Evolutionary conservation across 2,329 filamentous ascomycete genomes (phyloP), one percentile per base, ranked within the genome.

Genomic region (Boeremia exigua): DNA sequence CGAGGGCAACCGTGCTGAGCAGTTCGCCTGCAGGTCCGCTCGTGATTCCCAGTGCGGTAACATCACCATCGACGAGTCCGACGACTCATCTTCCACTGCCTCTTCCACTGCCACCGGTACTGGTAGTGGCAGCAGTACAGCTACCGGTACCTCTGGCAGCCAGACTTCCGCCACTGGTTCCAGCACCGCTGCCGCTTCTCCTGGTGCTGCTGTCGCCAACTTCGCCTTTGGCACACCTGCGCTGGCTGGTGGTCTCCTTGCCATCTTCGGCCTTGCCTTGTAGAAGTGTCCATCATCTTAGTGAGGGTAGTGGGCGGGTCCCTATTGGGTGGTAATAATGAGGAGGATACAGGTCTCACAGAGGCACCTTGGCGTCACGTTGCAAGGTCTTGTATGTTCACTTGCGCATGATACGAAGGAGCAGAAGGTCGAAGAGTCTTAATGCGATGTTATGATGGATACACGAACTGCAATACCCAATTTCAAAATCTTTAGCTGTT

Each of bases 201-300:
- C 65, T 36, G 69, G 70, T 36, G 82, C 79, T 57, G 84, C 82
- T 43, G 73, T 72, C 27, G 76, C 77, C 54, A 56, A 82, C 60
- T 73, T 71, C 62, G 65, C 79, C 62, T 77, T 74, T 45, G 81
- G 83, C 46, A 82, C 82, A 49, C 79, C 79, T 49, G 67, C 79
- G 36, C 70, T 87, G 51, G 81, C 80, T 44, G 80, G 80, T 56
- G 81, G 81, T 66, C 73, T 87, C 59, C 75, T 85, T 54, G 80
- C 82, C 46, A 74, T 84, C 50, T 84, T 87, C 67, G 84, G 84
- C 60, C 71, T 87, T 59, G 77, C 84, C 59, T 73, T 88, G 72
- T 88, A 84, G 71, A 60, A 42, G 56, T 52, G 49, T 39, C n/a
- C 30, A 39, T n/a, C 42, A 32, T 55, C 33, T 57, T 36, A 48